Conservation (phyloP, 1,139 yeast genomes). For the Martiniozyma asiatica region DNA sequence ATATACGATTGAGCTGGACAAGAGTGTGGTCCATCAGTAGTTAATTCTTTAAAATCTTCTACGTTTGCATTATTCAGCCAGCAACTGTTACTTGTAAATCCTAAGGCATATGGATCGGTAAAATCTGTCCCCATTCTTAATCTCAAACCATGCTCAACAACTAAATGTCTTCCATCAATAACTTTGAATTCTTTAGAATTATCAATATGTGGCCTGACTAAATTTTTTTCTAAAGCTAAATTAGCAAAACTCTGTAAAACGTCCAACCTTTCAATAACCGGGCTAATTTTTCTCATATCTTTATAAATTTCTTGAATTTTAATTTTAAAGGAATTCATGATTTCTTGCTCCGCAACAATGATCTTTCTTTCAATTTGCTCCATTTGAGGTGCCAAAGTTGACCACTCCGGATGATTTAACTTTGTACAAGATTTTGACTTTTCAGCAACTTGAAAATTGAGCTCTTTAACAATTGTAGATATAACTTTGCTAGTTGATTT, state of each 20-base stretch:
- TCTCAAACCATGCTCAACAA: conserved; percentile 69
- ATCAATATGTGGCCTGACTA: conserved; percentile 57
- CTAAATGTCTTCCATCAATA: conserved; percentile 66
- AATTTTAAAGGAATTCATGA: conserved; percentile 31
- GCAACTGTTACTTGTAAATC: conserved; percentile 61
- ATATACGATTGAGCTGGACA: too few species aligned
- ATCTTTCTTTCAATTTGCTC: conserved; percentile 18
- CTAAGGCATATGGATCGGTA: conserved; percentile 27
- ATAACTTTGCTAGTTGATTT: conserved; percentile 17
- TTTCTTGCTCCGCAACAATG: conserved; percentile 29
- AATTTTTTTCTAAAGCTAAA: conserved; percentile 50
- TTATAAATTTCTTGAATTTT: conserved; percentile 29
- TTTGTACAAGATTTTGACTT: conserved; percentile 18
- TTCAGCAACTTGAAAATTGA: conserved; percentile 12
- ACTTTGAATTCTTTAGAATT: conserved; percentile 34
- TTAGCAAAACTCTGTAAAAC: conserved; percentile 61
- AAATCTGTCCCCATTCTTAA: too few species aligned
- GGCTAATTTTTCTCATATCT: conserved; percentile 33
- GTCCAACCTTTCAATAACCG: conserved; percentile 53
- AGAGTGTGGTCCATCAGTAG: too few species aligned
- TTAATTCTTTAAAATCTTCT: too few species aligned
- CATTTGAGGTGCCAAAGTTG: conserved; percentile 22
- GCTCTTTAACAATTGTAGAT: conserved; percentile 9
- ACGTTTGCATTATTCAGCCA: conserved; percentile 26
- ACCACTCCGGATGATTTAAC: conserved; percentile 23